Evolutionary conservation across 2,329 filamentous ascomycete species (phyloP).

Genomic region (Sphaceloma murrayae): DNA sequence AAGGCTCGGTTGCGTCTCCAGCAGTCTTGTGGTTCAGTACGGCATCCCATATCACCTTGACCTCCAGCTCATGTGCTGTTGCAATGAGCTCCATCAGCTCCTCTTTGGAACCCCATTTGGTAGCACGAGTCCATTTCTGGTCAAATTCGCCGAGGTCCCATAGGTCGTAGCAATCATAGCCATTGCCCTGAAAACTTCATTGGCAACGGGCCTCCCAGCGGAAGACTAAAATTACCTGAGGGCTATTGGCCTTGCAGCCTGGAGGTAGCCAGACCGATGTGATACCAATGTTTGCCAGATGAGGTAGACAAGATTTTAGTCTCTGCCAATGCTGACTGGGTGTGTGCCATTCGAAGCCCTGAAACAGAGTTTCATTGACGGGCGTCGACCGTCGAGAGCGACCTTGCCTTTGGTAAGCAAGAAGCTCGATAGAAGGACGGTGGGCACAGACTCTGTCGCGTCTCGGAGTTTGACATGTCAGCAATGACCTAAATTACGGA

Average conservation of each 20-base stretch:
- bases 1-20: conserved; percentile 56
- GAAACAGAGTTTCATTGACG: conserved; percentile 47
- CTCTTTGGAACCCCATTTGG: conserved; percentile 59
- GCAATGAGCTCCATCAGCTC: conserved; percentile 47
- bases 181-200: too few relatives aligned
- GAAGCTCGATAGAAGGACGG: not conserved
- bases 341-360: conserved; percentile 65
- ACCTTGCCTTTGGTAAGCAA: conserved; percentile 25
- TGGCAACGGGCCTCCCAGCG: too few relatives aligned
- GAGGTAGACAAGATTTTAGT: conserved; percentile 23
- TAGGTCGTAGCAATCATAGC: conserved; percentile 53
- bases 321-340: conserved; percentile 37
- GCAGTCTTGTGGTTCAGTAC: conserved; percentile 64
- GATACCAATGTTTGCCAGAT: conserved; percentile 44
- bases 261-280: conserved; percentile 59
- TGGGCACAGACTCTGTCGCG: not conserved
- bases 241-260: conserved; percentile 53
- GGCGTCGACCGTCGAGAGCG: conserved; percentile 20
- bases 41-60: conserved; percentile 57
- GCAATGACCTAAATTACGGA: conserved; percentile 1
- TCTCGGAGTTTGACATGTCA: not conserved
- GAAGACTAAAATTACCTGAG: too few relatives aligned
- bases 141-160: conserved; percentile 52
- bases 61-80: conserved; percentile 42
- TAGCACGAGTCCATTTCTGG: conserved; percentile 51